These are phyloP conservation scores for Extremus antarcticus DNA, from an alignment of 495 filamentous ascomycete species.

Conservation along the genomic window DNA sequence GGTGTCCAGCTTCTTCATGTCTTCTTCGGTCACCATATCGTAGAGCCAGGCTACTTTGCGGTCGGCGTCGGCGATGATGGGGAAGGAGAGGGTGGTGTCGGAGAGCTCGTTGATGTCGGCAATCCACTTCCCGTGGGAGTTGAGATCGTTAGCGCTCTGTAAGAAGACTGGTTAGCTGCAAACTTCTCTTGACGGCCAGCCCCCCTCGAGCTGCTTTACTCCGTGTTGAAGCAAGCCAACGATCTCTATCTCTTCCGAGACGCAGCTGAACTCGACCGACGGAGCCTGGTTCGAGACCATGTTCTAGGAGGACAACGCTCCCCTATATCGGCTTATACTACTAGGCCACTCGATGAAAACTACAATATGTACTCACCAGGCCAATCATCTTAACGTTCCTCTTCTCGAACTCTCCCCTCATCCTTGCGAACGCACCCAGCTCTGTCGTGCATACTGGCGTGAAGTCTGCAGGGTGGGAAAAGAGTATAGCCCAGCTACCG, in stretches of 20 bases:
- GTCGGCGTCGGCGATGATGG: slow-evolving; percentile 58
- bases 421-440: slow-evolving; percentile 54
- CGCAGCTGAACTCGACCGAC: too few relatives aligned
- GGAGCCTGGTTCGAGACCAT: too few relatives aligned
- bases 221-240: too few relatives aligned
- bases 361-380: slow-evolving; percentile 36
- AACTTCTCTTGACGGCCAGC: background rate
- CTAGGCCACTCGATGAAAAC: too few relatives aligned
- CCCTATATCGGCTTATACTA: too few relatives aligned
- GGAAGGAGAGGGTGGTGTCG: slow-evolving; percentile 47
- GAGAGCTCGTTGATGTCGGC: slow-evolving; percentile 55
- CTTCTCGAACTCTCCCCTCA: slow-evolving; percentile 50
- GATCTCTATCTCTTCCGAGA: too few relatives aligned
- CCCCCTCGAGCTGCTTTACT: too few relatives aligned
- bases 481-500: slow-evolving; percentile 53
- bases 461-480: slow-evolving; percentile 61
- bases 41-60: slow-evolving; percentile 55
- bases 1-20: slow-evolving; percentile 46
- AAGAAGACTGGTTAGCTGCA: background rate
- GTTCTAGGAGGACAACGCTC: too few relatives aligned
- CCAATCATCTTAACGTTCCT: slow-evolving; percentile 59
- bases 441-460: slow-evolving; percentile 64
- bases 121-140: slow-evolving; percentile 51
- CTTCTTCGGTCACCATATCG: slow-evolving; percentile 52
- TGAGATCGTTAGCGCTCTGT: slow-evolving; percentile 43